These are phyloP conservation scores for Fomitopsis betulina DNA, from an alignment of 1,284 basidiomycete species.

Conservation along the genomic window DNA sequence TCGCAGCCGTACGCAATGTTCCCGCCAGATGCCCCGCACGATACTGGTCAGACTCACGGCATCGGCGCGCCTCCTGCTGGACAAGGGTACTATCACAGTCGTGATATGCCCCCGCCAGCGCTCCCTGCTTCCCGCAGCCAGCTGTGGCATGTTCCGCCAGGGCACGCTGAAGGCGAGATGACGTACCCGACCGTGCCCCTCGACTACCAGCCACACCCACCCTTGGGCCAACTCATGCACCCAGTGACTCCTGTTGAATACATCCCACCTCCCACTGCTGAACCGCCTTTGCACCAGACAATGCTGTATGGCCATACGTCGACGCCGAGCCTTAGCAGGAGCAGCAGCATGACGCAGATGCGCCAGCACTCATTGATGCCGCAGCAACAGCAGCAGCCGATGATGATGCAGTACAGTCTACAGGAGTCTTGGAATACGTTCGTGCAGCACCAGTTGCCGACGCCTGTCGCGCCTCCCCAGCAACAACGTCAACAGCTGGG, in stretches of 20 bases:
- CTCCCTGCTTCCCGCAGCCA: slow-evolving; percentile 9
- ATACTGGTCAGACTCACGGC: background rate
- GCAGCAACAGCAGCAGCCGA: slow-evolving; percentile 5
- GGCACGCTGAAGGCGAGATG: slow-evolving; percentile 1
- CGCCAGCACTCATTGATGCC: slow-evolving; percentile 10
- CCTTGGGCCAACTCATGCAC: slow-evolving; percentile 1
- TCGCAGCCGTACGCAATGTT: slow-evolving; percentile 2
- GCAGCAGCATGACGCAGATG: slow-evolving; percentile 3
- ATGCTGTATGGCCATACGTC: slow-evolving; percentile 4
- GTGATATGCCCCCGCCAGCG: slow-evolving; percentile 4
- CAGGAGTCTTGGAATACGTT: slow-evolving; percentile 32
- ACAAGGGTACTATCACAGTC: background rate
- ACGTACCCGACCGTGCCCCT: slow-evolving; percentile 1
- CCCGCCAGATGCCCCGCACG: background rate
- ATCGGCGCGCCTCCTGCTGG: background rate
- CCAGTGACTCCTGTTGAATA: background rate
- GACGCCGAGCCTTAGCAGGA: slow-evolving; percentile 7
- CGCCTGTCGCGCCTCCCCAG: slow-evolving; percentile 5
- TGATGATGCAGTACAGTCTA: slow-evolving; percentile 21
- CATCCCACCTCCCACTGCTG: background rate
- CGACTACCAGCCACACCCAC: background rate
- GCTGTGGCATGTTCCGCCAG: slow-evolving; percentile 12
- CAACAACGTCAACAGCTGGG: background rate
- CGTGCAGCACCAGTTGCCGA: slow-evolving; percentile 28
- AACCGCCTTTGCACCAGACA: background rate